phyloP scores from a whole-genome alignment of 2,329 filamentous ascomycete genomes.

The Shiraia sp. region DNA sequence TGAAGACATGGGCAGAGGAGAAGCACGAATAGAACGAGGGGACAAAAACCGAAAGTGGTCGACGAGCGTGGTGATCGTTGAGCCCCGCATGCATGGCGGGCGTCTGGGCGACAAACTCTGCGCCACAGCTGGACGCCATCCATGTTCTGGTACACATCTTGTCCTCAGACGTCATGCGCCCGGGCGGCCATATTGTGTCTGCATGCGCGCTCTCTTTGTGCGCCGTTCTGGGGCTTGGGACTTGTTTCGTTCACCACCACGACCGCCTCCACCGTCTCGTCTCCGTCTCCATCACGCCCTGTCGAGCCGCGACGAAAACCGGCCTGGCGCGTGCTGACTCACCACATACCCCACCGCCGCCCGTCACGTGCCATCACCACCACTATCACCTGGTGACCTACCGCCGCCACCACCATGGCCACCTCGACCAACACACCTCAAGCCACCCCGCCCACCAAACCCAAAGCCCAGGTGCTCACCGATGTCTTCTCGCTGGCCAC shows the following conservation, averaged over 20 bases:
- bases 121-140: conserved; percentile 27
- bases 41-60: too few species aligned
- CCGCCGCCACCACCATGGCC: conserved; percentile 12
- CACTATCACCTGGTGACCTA: conserved; percentile 30
- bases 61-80: too few species aligned
- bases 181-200: conserved; percentile 18
- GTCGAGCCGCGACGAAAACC: too few species aligned
- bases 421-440: conserved; percentile 16
- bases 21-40: too few species aligned
- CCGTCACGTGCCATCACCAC: neutral
- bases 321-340: too few species aligned
- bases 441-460: conserved; percentile 21
- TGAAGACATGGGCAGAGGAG: too few species aligned
- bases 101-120: conserved; percentile 20
- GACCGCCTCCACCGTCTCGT: neutral
- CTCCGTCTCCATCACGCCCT: neutral
- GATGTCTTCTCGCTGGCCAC: conserved; percentile 49
- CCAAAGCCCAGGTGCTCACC: conserved; percentile 41
- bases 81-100: conserved; percentile 31
- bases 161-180: conserved; percentile 36
- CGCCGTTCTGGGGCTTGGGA: too few species aligned
- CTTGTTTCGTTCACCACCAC: too few species aligned
- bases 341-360: too few species aligned
- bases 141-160: conserved; percentile 18
- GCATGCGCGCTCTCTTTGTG: neutral